phyloP scores from a whole-genome alignment of 148 eudicot species.

The Euryodendron excelsum region DNA sequence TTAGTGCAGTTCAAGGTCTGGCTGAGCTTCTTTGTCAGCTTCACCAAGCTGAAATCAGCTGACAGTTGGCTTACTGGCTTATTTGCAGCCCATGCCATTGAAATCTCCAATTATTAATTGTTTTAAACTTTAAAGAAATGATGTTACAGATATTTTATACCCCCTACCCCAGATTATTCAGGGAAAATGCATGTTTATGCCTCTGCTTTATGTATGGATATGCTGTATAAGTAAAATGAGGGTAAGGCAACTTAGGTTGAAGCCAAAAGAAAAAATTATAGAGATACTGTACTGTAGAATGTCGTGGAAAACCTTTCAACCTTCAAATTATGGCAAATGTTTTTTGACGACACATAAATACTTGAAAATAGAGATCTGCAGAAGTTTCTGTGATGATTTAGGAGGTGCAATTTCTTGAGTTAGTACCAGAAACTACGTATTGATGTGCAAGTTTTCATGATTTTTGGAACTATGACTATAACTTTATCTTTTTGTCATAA shows the following conservation, averaged over 20 bases:
- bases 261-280: neutral
- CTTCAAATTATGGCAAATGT: neutral
- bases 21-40: too few species aligned
- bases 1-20: too few species aligned
- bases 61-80: too few species aligned
- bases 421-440: neutral
- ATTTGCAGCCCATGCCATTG: too few species aligned
- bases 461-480: neutral
- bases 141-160: too few species aligned
- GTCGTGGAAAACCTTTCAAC: neutral
- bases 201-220: neutral
- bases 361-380: neutral
- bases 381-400: neutral
- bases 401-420: neutral
- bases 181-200: neutral
- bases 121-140: too few species aligned
- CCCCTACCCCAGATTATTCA: neutral
- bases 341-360: neutral
- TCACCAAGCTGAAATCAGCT: too few species aligned
- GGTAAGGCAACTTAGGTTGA: neutral
- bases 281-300: neutral
- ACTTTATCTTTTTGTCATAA: neutral
- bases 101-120: too few species aligned
- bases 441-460: neutral
- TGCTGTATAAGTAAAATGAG: neutral